These are phyloP conservation scores for Blumeria graminis DNA, from an alignment of 2,329 filamentous ascomycete species.

Conservation along the genomic window DNA sequence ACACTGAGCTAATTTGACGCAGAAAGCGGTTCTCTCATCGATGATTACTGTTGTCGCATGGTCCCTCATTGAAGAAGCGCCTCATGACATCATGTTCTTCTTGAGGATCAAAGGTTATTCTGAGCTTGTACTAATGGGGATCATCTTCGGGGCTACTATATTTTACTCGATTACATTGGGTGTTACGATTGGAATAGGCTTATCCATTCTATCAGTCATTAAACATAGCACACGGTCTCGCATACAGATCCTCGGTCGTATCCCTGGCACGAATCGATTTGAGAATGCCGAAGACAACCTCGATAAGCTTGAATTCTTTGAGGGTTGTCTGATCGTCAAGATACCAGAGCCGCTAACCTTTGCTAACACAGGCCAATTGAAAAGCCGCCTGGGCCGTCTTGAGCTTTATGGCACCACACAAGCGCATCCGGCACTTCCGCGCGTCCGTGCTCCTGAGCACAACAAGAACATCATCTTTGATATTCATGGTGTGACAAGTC, in stretches of 20 bases:
- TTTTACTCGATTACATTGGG: slow-evolving; percentile 87
- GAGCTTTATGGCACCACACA: slow-evolving; percentile 73
- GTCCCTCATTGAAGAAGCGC: slow-evolving; percentile 84
- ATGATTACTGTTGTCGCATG: slow-evolving; percentile 93
- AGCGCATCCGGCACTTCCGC: slow-evolving; percentile 70
- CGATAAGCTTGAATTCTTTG: slow-evolving; percentile 61
- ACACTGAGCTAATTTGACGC: slow-evolving; percentile 5
- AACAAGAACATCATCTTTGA: slow-evolving; percentile 92
- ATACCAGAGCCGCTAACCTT: slow-evolving; percentile 94
- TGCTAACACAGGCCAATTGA: slow-evolving; percentile 84
- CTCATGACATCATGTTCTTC: slow-evolving; percentile 82
- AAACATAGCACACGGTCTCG: slow-evolving; percentile 75
- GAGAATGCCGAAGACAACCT: slow-evolving; percentile 61
- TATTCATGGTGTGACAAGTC: slow-evolving; percentile 84
- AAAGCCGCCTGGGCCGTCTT: slow-evolving; percentile 55
- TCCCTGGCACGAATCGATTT: slow-evolving; percentile 61
- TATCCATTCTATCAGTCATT: slow-evolving; percentile 76
- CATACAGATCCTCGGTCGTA: slow-evolving; percentile 84
- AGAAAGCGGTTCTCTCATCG: slow-evolving; percentile 82
- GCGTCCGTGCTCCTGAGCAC: slow-evolving; percentile 50
- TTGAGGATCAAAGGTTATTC: slow-evolving; percentile 61
- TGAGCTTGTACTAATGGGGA: slow-evolving; percentile 64
- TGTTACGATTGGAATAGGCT: slow-evolving; percentile 78
- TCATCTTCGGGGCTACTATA: slow-evolving; percentile 79
- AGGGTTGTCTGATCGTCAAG: slow-evolving; percentile 86